Evolutionary conservation across 2,329 filamentous ascomycete genomes (phyloP).

Genomic region (Cladophialophora bantiana): DNA sequence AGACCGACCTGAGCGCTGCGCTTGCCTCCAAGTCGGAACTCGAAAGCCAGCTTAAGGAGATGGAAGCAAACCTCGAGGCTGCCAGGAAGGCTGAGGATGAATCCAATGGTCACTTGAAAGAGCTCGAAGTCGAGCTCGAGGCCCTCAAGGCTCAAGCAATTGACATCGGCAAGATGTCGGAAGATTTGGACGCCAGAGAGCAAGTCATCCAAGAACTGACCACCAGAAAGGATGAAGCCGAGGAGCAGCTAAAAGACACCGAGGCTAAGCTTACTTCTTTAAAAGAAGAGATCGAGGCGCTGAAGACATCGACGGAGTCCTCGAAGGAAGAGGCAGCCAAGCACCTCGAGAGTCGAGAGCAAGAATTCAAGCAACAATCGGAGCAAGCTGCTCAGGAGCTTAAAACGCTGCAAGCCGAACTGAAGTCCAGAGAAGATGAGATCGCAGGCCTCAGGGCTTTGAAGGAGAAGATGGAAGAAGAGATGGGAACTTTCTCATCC

Average conservation of each 20-base stretch:
- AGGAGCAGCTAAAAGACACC: constrained; percentile 16
- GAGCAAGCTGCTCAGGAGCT: constrained; percentile 10
- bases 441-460: constrained; percentile 27
- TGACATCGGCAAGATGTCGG: constrained; percentile 14
- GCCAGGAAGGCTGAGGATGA: constrained; percentile 16
- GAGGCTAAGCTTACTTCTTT: constrained; percentile 20
- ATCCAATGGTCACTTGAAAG: constrained; percentile 20
- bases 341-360: constrained; percentile 12
- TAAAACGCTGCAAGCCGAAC: constrained; percentile 18
- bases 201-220: constrained; percentile 23
- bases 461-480: constrained; percentile 29
- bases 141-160: constrained; percentile 22
- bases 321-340: constrained; percentile 20
- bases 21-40: constrained; percentile 18
- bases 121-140: constrained; percentile 25
- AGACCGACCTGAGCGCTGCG: constrained; percentile 23
- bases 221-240: constrained; percentile 24
- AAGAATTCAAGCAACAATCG: constrained; percentile 21
- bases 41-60: constrained; percentile 23
- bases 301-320: constrained; percentile 18
- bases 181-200: constrained; percentile 27
- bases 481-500: constrained; percentile 15
- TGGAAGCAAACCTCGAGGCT: constrained; percentile 23
- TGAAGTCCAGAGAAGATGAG: constrained; percentile 23
- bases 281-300: constrained; percentile 17